Percentiles rank a stretch among this genome's conserved stretches.
phyloP scores from a whole-genome alignment of 305 asterid species.

The Rubia peregrina region DNA sequence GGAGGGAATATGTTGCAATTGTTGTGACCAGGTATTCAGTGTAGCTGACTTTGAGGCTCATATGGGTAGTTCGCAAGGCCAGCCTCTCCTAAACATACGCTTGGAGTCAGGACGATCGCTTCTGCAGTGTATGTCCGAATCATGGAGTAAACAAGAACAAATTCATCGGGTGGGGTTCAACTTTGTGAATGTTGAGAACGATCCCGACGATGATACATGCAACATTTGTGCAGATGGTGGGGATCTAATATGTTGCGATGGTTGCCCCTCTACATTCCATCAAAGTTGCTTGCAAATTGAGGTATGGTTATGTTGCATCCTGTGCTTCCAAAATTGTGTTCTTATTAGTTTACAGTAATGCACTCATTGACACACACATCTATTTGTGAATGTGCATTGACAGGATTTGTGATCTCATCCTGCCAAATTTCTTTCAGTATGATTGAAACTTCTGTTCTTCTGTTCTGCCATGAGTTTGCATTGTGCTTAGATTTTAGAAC shows the following conservation, averaged over 20 bases:
- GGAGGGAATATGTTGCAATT: slow-evolving; percentile 75
- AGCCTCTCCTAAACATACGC: slow-evolving; percentile 42
- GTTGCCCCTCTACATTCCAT: slow-evolving; percentile 97
- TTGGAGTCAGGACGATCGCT: slow-evolving; percentile 68
- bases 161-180: slow-evolving; percentile 40
- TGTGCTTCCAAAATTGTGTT: slow-evolving; percentile 6
- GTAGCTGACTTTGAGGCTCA: slow-evolving; percentile 58
- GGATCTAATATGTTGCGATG: slow-evolving; percentile 81
- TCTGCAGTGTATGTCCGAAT: slow-evolving; percentile 54
- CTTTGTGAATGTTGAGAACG: slow-evolving; percentile 64
- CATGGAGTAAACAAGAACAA: slow-evolving; percentile 66
- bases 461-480: not conserved
- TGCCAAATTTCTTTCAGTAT: not conserved
- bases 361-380: not conserved
- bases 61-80: slow-evolving; percentile 46
- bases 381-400: not conserved
- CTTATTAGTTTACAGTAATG: not conserved
- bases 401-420: not conserved
- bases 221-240: slow-evolving; percentile 97
- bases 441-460: not conserved
- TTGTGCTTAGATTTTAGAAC: not conserved
- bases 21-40: slow-evolving; percentile 51
- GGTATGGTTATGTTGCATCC: slow-evolving; percentile 35
- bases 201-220: slow-evolving; percentile 91
- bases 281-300: slow-evolving; percentile 68